These are phyloP conservation scores for Paramecium biaurelia DNA, from an alignment of 73 alveolate genomes.

Conservation along the genomic window DNA sequence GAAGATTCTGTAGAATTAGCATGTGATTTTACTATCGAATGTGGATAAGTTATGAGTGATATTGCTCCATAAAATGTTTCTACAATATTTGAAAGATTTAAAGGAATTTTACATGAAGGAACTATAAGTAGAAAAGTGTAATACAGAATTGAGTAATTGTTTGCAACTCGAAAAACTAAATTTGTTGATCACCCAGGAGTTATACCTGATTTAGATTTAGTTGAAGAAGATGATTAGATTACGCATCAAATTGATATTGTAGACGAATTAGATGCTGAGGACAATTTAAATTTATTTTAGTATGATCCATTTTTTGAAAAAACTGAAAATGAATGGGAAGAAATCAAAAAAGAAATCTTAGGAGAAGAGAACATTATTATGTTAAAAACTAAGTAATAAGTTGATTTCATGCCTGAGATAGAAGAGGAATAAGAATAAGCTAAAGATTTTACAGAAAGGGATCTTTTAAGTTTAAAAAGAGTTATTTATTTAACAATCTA, in stretches of 20 bases:
- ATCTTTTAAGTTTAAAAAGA: constrained; percentile 93
- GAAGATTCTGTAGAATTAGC: constrained; percentile 96
- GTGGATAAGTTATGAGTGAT: constrained; percentile 98
- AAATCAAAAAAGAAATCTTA: constrained; percentile 90
- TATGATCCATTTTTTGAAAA: constrained; percentile 91
- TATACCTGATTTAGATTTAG: constrained; percentile 97
- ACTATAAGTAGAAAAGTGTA: constrained; percentile 89
- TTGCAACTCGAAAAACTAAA: constrained; percentile 92
- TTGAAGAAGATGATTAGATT: constrained; percentile 98
- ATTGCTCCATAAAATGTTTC: constrained; percentile 89
- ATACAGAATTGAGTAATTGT: constrained; percentile 96
- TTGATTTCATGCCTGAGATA: constrained; percentile 70
- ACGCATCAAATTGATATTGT: constrained; percentile 92
- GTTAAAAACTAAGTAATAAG: constrained; percentile 73
- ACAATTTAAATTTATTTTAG: constrained; percentile 91
- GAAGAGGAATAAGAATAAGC: constrained; percentile 77
- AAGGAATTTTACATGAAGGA: constrained; percentile 83
- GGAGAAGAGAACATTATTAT: constrained; percentile 91
- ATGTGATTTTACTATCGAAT: constrained; percentile 91
- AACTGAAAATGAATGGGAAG: constrained; percentile 95
- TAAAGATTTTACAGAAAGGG: constrained; percentile 94
- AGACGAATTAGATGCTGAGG: constrained; percentile 96
- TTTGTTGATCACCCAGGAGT: constrained; percentile 94
- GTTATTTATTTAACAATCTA: constrained; percentile 95
- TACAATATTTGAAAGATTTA: constrained; percentile 96